phyloP scores from a whole-genome alignment of 805 yeast species.

The Myxozyma mucilagina region DNA sequence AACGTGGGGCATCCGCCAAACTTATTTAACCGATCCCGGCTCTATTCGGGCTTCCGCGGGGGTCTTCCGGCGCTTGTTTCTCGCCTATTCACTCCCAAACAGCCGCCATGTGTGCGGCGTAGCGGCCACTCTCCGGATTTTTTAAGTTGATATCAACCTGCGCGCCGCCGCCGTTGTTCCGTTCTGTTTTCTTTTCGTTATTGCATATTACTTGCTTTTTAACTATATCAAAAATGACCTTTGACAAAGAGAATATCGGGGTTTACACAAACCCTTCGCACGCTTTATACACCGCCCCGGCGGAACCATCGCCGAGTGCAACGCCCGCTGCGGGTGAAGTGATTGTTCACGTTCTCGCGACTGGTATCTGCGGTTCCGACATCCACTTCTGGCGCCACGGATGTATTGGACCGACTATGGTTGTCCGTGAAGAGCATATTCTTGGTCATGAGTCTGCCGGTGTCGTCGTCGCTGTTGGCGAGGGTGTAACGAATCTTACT shows the following conservation, averaged over 20 bases:
- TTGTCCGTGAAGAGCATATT: constrained; percentile 61
- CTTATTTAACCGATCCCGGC: background rate
- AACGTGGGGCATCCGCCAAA: background rate
- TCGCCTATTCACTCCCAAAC: no score
- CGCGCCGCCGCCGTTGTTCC: background rate
- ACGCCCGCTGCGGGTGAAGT: constrained; percentile 48
- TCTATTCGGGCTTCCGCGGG: no score
- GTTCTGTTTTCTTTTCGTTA: background rate
- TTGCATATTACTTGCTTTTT: no score
- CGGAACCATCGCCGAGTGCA: constrained; percentile 24
- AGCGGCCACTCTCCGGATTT: background rate
- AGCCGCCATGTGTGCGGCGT: background rate
- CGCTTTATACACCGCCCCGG: constrained; percentile 24
- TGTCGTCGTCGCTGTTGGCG: constrained; percentile 51
- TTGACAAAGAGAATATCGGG: constrained; percentile 27
- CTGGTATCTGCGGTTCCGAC: constrained; percentile 78
- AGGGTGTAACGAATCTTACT: constrained; percentile 48
- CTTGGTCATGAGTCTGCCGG: constrained; percentile 63
- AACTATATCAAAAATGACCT: background rate
- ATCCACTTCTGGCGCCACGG: constrained; percentile 70
- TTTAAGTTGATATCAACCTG: background rate
- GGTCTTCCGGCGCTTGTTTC: no score
- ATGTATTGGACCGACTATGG: constrained; percentile 54
- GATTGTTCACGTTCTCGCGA: constrained; percentile 57
- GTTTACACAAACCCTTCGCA: constrained; percentile 29